phyloP scores from a whole-genome alignment of 148 eudicot genomes.

The Heliosperma pusillum region DNA sequence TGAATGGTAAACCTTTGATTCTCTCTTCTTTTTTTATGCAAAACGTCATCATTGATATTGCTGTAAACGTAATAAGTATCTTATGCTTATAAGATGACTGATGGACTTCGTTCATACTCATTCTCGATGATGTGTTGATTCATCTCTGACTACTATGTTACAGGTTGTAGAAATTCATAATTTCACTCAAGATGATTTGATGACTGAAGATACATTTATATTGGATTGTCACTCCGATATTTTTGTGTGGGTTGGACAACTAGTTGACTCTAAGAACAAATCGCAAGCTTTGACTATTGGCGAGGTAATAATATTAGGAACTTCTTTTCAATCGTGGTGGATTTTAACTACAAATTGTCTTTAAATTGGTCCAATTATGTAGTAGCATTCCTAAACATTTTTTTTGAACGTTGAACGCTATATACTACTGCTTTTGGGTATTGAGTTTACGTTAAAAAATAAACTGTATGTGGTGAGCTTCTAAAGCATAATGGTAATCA shows the following conservation, averaged over 20 bases:
- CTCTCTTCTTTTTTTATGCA: not conserved
- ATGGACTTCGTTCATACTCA: not conserved
- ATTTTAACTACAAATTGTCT: too few relatives aligned
- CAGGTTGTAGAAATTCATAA: constrained; percentile 82
- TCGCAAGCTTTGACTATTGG: constrained; percentile 63
- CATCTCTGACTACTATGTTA: constrained; percentile 16
- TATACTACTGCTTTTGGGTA: too few relatives aligned
- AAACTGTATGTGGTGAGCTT: too few relatives aligned
- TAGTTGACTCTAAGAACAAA: constrained; percentile 71
- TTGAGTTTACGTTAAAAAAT: too few relatives aligned
- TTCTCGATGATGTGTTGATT: constrained; percentile 15
- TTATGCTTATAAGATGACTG: not conserved
- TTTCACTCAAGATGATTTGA: constrained; percentile 90
- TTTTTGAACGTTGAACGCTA: too few relatives aligned
- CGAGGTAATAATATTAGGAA: constrained; percentile 50
- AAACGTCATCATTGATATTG: not conserved
- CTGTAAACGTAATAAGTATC: not conserved
- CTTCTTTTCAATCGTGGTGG: not conserved
- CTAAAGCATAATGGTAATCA: too few relatives aligned
- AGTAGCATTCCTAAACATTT: not conserved
- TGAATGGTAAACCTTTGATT: not conserved
- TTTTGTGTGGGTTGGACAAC: constrained; percentile 92
- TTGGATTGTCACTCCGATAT: constrained; percentile 81
- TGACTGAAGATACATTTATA: constrained; percentile 89
- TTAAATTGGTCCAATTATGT: not conserved